Percentiles rank a stretch among this genome's conserved stretches.
phyloP scores from a whole-genome alignment of 176 grass and related monocot species.

The Ensete ventricosum region DNA sequence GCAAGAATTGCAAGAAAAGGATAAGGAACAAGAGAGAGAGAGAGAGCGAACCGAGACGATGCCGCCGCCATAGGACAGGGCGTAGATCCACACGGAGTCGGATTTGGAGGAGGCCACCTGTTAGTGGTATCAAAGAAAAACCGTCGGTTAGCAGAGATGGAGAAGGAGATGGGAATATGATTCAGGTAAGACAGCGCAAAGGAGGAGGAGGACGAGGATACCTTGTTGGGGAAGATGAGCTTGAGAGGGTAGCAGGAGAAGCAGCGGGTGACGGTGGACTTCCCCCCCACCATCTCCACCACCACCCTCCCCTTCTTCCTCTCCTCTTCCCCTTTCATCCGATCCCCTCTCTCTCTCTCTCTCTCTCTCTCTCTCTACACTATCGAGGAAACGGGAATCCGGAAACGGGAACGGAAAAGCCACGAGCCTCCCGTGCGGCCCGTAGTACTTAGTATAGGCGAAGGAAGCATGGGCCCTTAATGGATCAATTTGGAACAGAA shows the following conservation, averaged over 20 bases:
- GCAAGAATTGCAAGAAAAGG: not conserved
- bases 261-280: conserved; percentile 60
- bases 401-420: too few species aligned
- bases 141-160: not conserved
- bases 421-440: too few species aligned
- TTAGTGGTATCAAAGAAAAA: not conserved
- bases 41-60: conserved; percentile 70
- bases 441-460: too few species aligned
- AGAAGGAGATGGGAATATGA: not conserved
- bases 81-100: conserved; percentile 67
- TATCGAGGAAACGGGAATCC: too few species aligned
- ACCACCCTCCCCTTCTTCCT: conserved; percentile 45
- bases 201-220: not conserved
- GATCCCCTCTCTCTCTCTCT: not conserved
- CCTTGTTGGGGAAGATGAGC: conserved; percentile 80
- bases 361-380: too few species aligned
- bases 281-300: conserved; percentile 71
- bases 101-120: conserved; percentile 37
- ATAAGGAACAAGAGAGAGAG: not conserved
- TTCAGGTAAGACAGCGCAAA: not conserved
- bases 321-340: not conserved
- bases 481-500: too few species aligned
- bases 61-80: conserved; percentile 83
- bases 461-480: too few species aligned
- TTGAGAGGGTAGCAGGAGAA: conserved; percentile 87